Evolutionary conservation across 345 rosid genomes (phyloP).

Genomic region (Eucalyptus urophylla): DNA sequence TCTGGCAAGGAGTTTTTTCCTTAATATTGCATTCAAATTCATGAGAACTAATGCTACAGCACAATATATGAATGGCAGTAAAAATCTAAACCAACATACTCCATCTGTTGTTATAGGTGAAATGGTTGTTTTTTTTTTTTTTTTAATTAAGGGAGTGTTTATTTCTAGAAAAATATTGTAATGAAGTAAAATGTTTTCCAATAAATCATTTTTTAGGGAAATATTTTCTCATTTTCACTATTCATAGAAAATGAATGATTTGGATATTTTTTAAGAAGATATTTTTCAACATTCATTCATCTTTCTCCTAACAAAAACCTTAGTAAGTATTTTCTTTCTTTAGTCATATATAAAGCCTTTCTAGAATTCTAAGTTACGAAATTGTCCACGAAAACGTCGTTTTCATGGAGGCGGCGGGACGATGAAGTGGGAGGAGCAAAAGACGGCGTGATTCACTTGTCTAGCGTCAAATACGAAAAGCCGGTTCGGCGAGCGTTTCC

Average conservation of each 20-base stretch:
- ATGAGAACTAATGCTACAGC: neutral
- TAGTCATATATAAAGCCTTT: neutral
- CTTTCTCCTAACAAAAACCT: neutral
- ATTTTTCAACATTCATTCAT: neutral
- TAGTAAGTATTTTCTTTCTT: too few relatives aligned
- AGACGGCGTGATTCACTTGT: neutral
- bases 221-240: neutral
- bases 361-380: fast-evolving
- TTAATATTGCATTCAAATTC: neutral
- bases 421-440: neutral
- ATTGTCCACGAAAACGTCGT: neutral
- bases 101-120: neutral
- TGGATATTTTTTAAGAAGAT: neutral
- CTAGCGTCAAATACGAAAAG: neutral
- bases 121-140: neutral
- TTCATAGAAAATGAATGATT: neutral
- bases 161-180: neutral
- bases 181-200: neutral
- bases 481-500: neutral
- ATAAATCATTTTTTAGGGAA: neutral
- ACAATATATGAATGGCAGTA: neutral
- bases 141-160: neutral
- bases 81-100: neutral
- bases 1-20: neutral
- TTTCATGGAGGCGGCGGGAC: neutral